Percentiles rank a stretch among this genome's conserved stretches.
Evolutionary conservation across 257 asterid species (phyloP).

Genomic region (Fraxinus quadrangulata): DNA sequence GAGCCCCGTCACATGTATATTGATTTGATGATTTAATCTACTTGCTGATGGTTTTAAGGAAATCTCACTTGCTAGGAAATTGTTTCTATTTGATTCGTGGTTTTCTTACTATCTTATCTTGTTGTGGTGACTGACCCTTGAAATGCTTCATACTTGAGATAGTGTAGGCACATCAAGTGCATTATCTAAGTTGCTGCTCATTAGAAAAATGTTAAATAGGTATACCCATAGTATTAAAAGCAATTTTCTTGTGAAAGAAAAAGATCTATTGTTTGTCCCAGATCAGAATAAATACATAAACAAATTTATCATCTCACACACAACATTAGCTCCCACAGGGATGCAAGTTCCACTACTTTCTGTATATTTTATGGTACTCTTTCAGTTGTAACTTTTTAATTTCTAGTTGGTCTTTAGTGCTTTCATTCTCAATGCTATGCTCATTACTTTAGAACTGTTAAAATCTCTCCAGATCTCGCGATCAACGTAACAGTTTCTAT

Average conservation of each 20-base stretch:
- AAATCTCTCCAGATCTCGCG: background rate
- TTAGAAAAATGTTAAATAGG: background rate
- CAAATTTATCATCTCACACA: background rate
- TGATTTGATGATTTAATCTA: too few species aligned
- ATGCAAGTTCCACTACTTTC: background rate
- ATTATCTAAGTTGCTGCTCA: background rate
- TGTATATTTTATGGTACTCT: background rate
- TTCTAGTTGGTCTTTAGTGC: background rate
- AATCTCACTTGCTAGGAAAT: background rate
- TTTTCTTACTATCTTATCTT: too few species aligned
- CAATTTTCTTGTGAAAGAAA: background rate
- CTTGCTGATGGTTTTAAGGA: background rate
- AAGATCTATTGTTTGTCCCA: background rate
- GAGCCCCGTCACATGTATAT: too few species aligned
- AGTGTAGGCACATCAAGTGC: background rate
- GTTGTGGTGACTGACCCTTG: too few species aligned
- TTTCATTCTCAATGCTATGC: background rate
- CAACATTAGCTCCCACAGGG: background rate
- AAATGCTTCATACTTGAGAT: too few species aligned
- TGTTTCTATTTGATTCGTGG: background rate
- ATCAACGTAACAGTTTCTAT: background rate
- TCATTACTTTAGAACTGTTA: background rate
- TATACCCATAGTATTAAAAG: background rate
- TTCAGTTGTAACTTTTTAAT: background rate
- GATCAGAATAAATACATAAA: background rate